Evolutionary conservation across 345 rosid species (phyloP).

Genomic region (Salix exigua): DNA sequence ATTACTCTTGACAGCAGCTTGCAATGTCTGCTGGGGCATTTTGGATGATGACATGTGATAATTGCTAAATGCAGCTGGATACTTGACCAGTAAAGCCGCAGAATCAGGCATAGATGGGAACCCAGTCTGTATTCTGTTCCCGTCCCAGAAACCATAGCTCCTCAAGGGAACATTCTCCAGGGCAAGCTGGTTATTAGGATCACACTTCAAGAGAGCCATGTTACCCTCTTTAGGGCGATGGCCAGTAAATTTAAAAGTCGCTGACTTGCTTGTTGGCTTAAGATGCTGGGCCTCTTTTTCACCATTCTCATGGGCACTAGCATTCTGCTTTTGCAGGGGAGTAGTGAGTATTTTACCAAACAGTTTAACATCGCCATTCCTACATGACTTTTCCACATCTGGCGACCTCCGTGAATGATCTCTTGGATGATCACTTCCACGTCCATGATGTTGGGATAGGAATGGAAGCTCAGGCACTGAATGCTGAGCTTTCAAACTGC

Average conservation of each 20-base stretch:
- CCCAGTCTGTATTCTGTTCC: slow-evolving; percentile 71
- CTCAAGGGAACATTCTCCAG: slow-evolving; percentile 59
- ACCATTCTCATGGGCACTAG: slow-evolving; percentile 29
- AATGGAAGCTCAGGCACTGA: slow-evolving; percentile 41
- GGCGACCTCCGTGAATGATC: slow-evolving; percentile 39
- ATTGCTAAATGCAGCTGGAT: slow-evolving; percentile 64
- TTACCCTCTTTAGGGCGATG: slow-evolving; percentile 33
- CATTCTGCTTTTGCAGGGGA: slow-evolving; percentile 29
- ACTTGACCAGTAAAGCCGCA: slow-evolving; percentile 57
- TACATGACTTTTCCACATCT: slow-evolving; percentile 45
- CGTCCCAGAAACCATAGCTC: slow-evolving; percentile 85
- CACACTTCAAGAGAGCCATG: slow-evolving; percentile 37
- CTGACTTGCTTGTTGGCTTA: slow-evolving; percentile 35
- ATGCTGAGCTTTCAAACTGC: slow-evolving; percentile 21
- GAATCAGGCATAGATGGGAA: slow-evolving; percentile 75
- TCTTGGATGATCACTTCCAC: slow-evolving; percentile 32
- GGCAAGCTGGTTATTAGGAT: slow-evolving; percentile 37
- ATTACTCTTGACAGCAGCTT: slow-evolving; percentile 27
- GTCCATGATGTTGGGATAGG: slow-evolving; percentile 28
- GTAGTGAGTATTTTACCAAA: slow-evolving; percentile 76
- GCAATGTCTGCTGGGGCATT: slow-evolving; percentile 40
- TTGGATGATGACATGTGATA: slow-evolving; percentile 31
- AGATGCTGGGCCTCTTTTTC: slow-evolving; percentile 32
- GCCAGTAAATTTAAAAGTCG: slow-evolving; percentile 34
- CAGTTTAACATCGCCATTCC: slow-evolving; percentile 70